These are phyloP conservation scores for Talaromyces pinophilus DNA, from an alignment of 2,329 filamentous ascomycete genomes.

Conservation along the genomic window DNA sequence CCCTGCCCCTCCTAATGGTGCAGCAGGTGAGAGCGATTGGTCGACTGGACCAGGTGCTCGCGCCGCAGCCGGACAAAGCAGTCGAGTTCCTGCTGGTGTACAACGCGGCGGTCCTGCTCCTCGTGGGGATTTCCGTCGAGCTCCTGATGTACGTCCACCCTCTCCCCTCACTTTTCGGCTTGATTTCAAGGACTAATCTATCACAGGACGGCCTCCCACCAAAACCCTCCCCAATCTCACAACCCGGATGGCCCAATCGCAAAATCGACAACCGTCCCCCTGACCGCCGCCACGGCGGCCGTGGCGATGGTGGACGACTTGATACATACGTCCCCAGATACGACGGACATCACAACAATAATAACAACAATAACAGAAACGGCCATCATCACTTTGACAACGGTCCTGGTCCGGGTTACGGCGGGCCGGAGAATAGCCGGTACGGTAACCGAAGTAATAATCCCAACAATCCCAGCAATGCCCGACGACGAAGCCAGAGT, in stretches of 20 bases:
- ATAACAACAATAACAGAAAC: slow-evolving; percentile 13
- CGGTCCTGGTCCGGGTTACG: not conserved
- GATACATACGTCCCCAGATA: slow-evolving; percentile 45
- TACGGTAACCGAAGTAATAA: slow-evolving; percentile 33
- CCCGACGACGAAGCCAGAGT: slow-evolving; percentile 40
- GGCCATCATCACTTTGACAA: slow-evolving; percentile 9
- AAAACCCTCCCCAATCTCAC: slow-evolving; percentile 38
- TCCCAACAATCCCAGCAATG: slow-evolving; percentile 22
- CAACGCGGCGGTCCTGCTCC: slow-evolving; percentile 34
- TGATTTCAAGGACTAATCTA: not conserved
- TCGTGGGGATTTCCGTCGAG: slow-evolving; percentile 30
- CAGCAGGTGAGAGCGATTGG: slow-evolving; percentile 70
- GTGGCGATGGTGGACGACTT: slow-evolving; percentile 31
- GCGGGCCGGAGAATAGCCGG: slow-evolving; percentile 24
- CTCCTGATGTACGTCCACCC: slow-evolving; percentile 31
- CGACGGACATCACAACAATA: slow-evolving; percentile 24
- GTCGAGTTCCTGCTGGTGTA: slow-evolving; percentile 37
- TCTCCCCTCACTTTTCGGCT: slow-evolving; percentile 26
- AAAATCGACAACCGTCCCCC: slow-evolving; percentile 31
- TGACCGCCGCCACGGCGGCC: slow-evolving; percentile 31
- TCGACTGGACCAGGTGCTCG: slow-evolving; percentile 37
- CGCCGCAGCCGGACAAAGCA: slow-evolving; percentile 34
- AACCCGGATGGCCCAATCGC: slow-evolving; percentile 32
- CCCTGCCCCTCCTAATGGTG: slow-evolving; percentile 84
- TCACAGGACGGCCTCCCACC: slow-evolving; percentile 39